These are phyloP conservation scores for Auricularia sp. DNA, from an alignment of 768 basidiomycete species.

Conservation along the genomic window DNA sequence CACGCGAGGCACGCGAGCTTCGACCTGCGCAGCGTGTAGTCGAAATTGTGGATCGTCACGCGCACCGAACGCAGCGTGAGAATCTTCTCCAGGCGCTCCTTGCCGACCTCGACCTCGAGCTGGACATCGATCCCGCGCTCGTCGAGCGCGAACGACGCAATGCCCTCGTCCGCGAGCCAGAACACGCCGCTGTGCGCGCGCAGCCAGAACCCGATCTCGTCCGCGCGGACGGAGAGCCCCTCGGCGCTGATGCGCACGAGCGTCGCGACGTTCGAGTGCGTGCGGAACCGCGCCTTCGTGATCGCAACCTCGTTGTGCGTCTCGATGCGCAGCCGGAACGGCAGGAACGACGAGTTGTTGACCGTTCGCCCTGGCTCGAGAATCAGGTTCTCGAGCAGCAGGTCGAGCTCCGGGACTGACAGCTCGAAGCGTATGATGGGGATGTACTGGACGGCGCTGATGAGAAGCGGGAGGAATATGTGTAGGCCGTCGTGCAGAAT, in stretches of 20 bases:
- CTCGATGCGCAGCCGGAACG: neutral
- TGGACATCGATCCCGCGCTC: neutral
- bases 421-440: neutral
- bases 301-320: neutral
- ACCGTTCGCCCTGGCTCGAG: neutral
- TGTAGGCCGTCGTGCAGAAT: neutral
- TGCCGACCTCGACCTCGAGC: neutral
- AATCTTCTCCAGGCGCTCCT: neutral
- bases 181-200: neutral
- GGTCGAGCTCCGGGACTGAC: neutral
- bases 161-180: neutral
- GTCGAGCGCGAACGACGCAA: slow-evolving; percentile 1
- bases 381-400: neutral
- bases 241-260: neutral
- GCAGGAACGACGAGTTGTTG: neutral
- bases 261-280: neutral
- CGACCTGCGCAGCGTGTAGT: neutral
- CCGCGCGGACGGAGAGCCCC: neutral
- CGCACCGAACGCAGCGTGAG: neutral
- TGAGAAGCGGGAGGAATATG: neutral
- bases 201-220: slow-evolving; percentile 1
- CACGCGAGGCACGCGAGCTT: neutral
- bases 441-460: neutral
- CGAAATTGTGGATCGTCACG: neutral
- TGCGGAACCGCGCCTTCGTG: slow-evolving; percentile 1